Conservation (phyloP, 2,329 filamentous ascomycete genomes). For the Xylaria sp. region DNA sequence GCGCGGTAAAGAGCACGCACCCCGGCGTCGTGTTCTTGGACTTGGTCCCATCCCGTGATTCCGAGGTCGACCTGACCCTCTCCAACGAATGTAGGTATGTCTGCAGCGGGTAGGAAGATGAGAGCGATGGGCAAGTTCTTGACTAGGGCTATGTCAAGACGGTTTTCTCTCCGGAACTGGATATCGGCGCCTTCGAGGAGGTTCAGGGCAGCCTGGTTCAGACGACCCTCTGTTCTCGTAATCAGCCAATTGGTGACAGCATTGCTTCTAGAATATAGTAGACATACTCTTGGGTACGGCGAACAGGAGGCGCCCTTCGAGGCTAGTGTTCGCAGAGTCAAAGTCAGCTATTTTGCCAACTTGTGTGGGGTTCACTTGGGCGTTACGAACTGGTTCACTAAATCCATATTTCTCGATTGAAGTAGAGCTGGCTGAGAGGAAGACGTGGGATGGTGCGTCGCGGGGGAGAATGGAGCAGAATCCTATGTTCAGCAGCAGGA, state of each 20-base stretch:
- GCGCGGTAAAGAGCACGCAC: slow-evolving; percentile 62
- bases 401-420: slow-evolving; percentile 57
- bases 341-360: slow-evolving; percentile 50
- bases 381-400: slow-evolving; percentile 63
- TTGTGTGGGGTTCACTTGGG: slow-evolving; percentile 9
- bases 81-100: slow-evolving; percentile 97
- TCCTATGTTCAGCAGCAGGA: slow-evolving; percentile 1
- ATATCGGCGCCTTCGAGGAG: slow-evolving; percentile 94
- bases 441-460: slow-evolving; percentile 8
- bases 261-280: slow-evolving; percentile 8
- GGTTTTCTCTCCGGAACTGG: slow-evolving; percentile 93
- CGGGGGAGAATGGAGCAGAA: background rate
- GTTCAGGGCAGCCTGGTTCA: slow-evolving; percentile 88
- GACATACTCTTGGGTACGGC: slow-evolving; percentile 96
- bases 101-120: slow-evolving; percentile 94
- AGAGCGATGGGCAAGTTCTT: slow-evolving; percentile 97
- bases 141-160: slow-evolving; percentile 96
- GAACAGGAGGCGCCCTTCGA: slow-evolving; percentile 93
- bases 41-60: slow-evolving; percentile 93
- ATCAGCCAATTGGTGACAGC: slow-evolving; percentile 40
- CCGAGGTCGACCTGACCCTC: slow-evolving; percentile 93
- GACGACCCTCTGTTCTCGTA: slow-evolving; percentile 78
- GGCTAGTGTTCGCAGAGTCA: slow-evolving; percentile 61
- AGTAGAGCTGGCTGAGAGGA: background rate
- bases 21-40: slow-evolving; percentile 85